Evolutionary conservation across 495 filamentous ascomycete genomes (phyloP).

Genomic region (Aspergillus homomorphus): DNA sequence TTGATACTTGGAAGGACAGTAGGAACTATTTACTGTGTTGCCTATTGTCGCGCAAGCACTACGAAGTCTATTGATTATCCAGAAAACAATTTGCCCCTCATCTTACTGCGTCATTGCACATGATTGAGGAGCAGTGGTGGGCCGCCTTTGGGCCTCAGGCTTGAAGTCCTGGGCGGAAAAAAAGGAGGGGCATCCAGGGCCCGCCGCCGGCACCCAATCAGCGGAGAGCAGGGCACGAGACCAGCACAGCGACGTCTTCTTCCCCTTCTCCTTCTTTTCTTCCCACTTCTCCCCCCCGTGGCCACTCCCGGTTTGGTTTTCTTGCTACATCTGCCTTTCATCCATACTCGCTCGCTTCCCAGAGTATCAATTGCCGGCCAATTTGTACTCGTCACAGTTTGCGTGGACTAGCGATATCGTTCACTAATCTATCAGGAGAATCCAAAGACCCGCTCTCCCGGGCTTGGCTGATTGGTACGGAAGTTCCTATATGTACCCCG

Average conservation of each 20-base stretch:
- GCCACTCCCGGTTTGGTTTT: not conserved
- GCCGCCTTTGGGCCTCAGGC: not conserved
- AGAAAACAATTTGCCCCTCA: not conserved
- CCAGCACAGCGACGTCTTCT: slow-evolving; percentile 24
- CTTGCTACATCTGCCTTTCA: not conserved
- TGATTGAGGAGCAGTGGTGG: slow-evolving; percentile 13
- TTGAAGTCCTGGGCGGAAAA: not conserved
- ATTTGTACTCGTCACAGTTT: slow-evolving; percentile 14
- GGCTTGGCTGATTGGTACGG: not conserved
- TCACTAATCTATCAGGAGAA: not conserved
- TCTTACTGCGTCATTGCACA: slow-evolving; percentile 11
- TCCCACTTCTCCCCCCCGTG: slow-evolving; percentile 3
- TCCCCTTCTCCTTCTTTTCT: not conserved
- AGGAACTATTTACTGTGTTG: not conserved
- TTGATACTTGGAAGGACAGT: too few relatives aligned
- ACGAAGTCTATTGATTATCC: not conserved
- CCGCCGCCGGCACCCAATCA: slow-evolving; percentile 31
- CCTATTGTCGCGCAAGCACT: not conserved
- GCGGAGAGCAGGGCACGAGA: slow-evolving; percentile 38
- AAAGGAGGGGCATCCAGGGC: slow-evolving; percentile 13
- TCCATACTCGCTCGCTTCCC: not conserved
- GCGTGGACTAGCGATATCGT: not conserved
- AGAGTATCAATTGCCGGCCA: slow-evolving; percentile 20
- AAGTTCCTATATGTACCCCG: not conserved
- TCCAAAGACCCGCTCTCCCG: not conserved